Conservation (phyloP, 148 eudicot species). For the Vaccinium myrtillus region DNA sequence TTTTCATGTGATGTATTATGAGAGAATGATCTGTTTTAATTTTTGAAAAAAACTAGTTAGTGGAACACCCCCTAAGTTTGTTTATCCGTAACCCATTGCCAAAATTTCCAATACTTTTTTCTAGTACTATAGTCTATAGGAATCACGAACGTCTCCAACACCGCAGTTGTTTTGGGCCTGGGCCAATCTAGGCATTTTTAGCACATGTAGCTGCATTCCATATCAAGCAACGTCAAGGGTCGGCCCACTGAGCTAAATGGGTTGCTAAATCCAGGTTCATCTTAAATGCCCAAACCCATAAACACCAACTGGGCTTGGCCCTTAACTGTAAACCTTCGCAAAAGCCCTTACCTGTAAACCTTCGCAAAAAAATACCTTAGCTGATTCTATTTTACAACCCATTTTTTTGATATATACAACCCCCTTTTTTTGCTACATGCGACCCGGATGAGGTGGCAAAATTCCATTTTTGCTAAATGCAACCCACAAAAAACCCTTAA, state of each 20-base stretch:
- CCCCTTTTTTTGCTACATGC: too few species aligned
- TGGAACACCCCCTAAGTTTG: too few species aligned
- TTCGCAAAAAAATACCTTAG: not conserved
- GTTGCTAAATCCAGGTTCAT: not conserved
- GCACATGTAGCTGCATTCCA: not conserved
- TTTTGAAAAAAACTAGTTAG: too few species aligned
- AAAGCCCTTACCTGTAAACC: not conserved
- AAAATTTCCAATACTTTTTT: not conserved
- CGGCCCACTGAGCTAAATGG: not conserved
- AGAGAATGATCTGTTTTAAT: too few species aligned
- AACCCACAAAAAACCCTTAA: too few species aligned
- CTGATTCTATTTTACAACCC: too few species aligned
- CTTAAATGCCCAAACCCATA: not conserved
- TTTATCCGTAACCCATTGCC: not conserved
- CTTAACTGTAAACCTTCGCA: not conserved
- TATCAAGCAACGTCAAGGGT: not conserved
- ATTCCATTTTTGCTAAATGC: too few species aligned
- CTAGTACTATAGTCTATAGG: not conserved
- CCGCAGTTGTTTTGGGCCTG: not conserved
- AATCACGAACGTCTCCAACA: not conserved
- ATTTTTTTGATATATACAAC: too few species aligned
- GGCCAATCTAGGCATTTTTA: not conserved
- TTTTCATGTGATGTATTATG: too few species aligned
- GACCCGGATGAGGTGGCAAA: too few species aligned
- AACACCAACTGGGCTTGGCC: not conserved